Evolutionary conservation across 208 protist species (phyloP).

Genomic region (Polymyxa betae): DNA sequence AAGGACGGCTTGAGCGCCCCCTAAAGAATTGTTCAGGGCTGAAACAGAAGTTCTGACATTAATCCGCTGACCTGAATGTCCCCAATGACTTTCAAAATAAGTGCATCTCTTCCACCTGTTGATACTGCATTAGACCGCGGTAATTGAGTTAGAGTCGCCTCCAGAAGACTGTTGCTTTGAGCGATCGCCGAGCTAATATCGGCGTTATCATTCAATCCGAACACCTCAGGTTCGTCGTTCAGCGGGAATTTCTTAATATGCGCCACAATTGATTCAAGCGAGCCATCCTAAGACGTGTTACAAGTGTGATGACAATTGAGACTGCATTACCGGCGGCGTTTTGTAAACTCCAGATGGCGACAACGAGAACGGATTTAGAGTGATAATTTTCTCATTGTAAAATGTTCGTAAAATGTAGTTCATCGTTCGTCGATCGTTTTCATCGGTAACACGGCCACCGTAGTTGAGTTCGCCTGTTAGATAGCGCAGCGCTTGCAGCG

Average conservation of each 20-base stretch:
- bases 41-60: background rate
- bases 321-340: background rate
- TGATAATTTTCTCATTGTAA: constrained; percentile 35
- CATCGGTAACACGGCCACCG: constrained; percentile 73
- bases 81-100: background rate
- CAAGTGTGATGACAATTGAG: background rate
- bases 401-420: background rate
- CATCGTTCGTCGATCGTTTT: constrained; percentile 63
- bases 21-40: background rate
- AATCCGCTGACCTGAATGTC: background rate
- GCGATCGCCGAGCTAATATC: constrained; percentile 87
- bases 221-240: constrained; percentile 86
- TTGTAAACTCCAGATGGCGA: constrained; percentile 64
- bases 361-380: constrained; percentile 63
- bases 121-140: constrained; percentile 71
- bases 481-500: constrained; percentile 63
- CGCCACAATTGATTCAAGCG: constrained; percentile 14
- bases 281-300: background rate
- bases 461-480: constrained; percentile 78
- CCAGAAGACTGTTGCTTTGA: constrained; percentile 82
- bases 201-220: constrained; percentile 92
- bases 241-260: constrained; percentile 82
- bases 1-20: constrained; percentile 44
- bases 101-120: constrained; percentile 64
- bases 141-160: constrained; percentile 84